Base-by-base conservation (phyloP, 2,329 filamentous ascomycete species). In the Coniosporium tulheliwenetii region DNA sequence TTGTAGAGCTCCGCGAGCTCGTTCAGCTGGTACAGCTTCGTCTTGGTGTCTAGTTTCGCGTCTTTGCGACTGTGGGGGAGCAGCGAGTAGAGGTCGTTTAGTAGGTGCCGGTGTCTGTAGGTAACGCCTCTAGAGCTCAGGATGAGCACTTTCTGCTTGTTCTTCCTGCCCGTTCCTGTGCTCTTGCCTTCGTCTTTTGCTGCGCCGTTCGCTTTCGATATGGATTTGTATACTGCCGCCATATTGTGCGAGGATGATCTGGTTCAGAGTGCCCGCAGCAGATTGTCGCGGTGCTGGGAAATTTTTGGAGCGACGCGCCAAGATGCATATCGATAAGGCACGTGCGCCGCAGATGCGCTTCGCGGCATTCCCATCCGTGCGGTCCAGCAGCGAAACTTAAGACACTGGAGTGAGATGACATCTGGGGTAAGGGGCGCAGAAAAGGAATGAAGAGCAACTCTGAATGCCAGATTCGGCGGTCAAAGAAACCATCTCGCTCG, bases 11-110 rank as follows among this genome's bases (percentile, higher is more conserved):
- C 76, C 43, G 70, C 69, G 35, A 76, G 65, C 54, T 87, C 84
- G 64, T 91, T 91, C 39, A 93, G 74, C 57, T 82, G 69, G 71
- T 77, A 73, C 51, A 85, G 71, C 66, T 87, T 85, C 38, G 82
- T 85, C 66, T 96, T 96, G 40, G 85, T 91, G 61, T 98, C 91
- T 49, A 95, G 84, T 64, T 98, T 98, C 52, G 83, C 85, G 59
- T 98, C 91, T 66, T 93, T 94, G 56, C 85, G 79, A 49, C 80
- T 79, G 60, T 98, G 91, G 2, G 91, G 91, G 48, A 98, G 78
- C 62, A 98, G 78, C 29, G 81, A 73, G 43, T 85, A 77, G 38
- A 98, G 71, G 56, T 98, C 91, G 55, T 87, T 84, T 46, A 98
- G 73, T 36, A 98, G 71, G 65, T 98, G 91, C 36, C 91, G 82